Conservation (phyloP, 257 asterid species). For the Striga asiatica region DNA sequence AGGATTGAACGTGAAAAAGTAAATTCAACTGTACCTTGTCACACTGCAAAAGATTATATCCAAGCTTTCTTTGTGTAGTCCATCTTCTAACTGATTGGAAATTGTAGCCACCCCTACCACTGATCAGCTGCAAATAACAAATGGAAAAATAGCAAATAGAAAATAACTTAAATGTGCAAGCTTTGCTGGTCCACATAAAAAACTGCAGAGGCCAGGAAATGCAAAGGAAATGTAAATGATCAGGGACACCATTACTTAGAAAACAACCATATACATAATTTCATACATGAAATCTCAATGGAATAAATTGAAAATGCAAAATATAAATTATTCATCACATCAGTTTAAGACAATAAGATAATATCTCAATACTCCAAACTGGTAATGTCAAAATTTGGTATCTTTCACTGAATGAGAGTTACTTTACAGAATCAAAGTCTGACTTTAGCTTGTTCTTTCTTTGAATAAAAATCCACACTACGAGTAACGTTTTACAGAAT, state of each 20-base stretch:
- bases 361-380: neutral
- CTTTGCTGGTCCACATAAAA: neutral
- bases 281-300: neutral
- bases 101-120: conserved; percentile 40
- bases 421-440: neutral
- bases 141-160: conserved; percentile 2
- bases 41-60: conserved; percentile 72
- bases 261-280: neutral
- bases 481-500: neutral
- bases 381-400: neutral
- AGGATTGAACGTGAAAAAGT: neutral
- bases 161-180: neutral
- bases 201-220: neutral
- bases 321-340: neutral
- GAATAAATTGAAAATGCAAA: neutral
- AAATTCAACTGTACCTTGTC: conserved; percentile 52
- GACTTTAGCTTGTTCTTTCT: neutral
- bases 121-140: conserved; percentile 26
- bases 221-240: neutral
- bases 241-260: neutral
- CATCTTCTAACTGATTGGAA: conserved; percentile 81
- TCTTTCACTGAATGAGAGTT: neutral
- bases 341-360: neutral
- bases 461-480: neutral
- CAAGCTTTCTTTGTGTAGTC: conserved; percentile 83